A percentile compares a stretch with the other conserved stretches of the same genome.
These are phyloP conservation scores for Nectriaceae sp. DNA, from an alignment of 2,329 filamentous ascomycete species.

Conservation along the genomic window DNA sequence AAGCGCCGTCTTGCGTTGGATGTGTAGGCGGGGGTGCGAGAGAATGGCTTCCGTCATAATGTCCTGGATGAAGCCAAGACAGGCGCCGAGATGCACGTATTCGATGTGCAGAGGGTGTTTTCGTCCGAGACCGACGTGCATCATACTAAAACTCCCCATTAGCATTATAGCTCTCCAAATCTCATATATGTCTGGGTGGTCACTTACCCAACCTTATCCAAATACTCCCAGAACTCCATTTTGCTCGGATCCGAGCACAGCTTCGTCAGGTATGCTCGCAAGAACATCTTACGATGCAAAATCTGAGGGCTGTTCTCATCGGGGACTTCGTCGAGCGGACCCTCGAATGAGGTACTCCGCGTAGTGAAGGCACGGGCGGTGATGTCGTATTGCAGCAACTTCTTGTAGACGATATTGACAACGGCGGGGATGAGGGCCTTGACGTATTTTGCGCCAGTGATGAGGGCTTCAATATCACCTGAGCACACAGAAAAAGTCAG, in stretches of 20 bases:
- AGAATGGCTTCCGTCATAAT: slow-evolving; percentile 76
- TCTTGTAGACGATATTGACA: slow-evolving; percentile 83
- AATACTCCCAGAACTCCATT: slow-evolving; percentile 80
- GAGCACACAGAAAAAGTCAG: slow-evolving; percentile 11
- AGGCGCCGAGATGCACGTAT: slow-evolving; percentile 75
- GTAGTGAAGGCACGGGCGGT: slow-evolving; percentile 76
- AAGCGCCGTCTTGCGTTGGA: slow-evolving; percentile 70
- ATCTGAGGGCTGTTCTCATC: slow-evolving; percentile 75
- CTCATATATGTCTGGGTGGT: neutral
- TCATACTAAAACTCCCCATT: slow-evolving; percentile 52
- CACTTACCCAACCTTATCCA: slow-evolving; percentile 76
- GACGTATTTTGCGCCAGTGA: slow-evolving; percentile 72
- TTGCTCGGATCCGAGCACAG: slow-evolving; percentile 74
- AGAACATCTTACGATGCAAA: slow-evolving; percentile 74
- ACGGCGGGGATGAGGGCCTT: slow-evolving; percentile 80
- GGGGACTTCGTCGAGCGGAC: slow-evolving; percentile 63
- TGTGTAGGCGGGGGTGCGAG: slow-evolving; percentile 65
- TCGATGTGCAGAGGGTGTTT: slow-evolving; percentile 75
- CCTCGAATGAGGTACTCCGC: slow-evolving; percentile 64
- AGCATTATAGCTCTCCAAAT: neutral
- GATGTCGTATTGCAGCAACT: slow-evolving; percentile 78
- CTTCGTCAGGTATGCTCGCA: slow-evolving; percentile 73
- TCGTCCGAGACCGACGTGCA: slow-evolving; percentile 78
- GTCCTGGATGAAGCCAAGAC: slow-evolving; percentile 75
- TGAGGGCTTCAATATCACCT: slow-evolving; percentile 74